phyloP scores from a whole-genome alignment of 2,329 filamentous ascomycete genomes.

The Ambrosiella cleistominuta region DNA sequence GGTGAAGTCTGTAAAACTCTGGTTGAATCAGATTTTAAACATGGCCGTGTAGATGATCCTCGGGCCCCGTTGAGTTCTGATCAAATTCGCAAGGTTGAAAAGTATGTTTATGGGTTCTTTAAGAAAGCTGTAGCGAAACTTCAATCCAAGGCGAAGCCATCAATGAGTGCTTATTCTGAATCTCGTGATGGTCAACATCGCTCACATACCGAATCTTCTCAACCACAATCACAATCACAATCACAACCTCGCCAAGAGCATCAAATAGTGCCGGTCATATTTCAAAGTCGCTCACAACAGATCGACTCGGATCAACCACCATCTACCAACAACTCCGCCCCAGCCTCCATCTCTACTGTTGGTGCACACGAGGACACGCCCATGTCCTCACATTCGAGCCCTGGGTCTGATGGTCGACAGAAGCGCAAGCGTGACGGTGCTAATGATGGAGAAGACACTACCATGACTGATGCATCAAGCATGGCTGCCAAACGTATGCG shows the following conservation, averaged over 20 bases:
- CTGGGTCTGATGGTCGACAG: slow-evolving; percentile 29
- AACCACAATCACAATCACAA: not conserved
- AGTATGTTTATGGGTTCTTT: slow-evolving; percentile 68
- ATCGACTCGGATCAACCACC: not conserved
- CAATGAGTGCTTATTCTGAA: too few relatives aligned
- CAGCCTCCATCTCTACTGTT: slow-evolving; percentile 15
- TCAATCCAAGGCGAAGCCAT: not conserved
- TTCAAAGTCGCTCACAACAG: not conserved
- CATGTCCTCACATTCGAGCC: slow-evolving; percentile 17
- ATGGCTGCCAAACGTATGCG: slow-evolving; percentile 30
- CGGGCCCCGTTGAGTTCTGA: slow-evolving; percentile 53
- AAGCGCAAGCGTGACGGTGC: slow-evolving; percentile 47
- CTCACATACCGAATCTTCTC: slow-evolving; percentile 9
- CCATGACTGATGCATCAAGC: slow-evolving; percentile 2
- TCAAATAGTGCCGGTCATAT: too few relatives aligned
- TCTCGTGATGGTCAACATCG: slow-evolving; percentile 14
- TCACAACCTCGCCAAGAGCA: not conserved
- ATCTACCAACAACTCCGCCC: slow-evolving; percentile 12
- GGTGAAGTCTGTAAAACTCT: slow-evolving; percentile 70
- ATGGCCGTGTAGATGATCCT: slow-evolving; percentile 68
- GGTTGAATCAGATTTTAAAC: slow-evolving; percentile 81
- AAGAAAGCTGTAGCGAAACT: slow-evolving; percentile 68
- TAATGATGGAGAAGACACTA: slow-evolving; percentile 20
- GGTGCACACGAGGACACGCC: slow-evolving; percentile 15
- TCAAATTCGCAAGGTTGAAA: slow-evolving; percentile 57